phyloP scores from a whole-genome alignment of 495 filamentous ascomycete genomes.

The Aeminium ludgeri region DNA sequence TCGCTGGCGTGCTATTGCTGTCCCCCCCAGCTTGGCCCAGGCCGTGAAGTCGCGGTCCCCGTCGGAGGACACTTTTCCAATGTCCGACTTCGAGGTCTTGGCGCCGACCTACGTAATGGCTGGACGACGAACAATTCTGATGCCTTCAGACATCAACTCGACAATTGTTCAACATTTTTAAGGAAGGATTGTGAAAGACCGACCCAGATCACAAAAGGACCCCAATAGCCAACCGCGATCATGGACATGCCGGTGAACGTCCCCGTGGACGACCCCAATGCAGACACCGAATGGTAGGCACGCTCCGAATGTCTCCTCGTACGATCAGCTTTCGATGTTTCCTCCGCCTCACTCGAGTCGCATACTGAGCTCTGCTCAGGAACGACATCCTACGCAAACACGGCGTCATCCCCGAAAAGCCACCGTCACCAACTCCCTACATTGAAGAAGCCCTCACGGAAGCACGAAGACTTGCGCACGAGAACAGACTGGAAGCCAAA shows the following conservation, averaged over 20 bases:
- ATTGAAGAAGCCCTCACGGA: slow-evolving; percentile 90
- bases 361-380: slow-evolving; percentile 34
- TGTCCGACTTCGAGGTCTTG: slow-evolving; percentile 4
- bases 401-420: slow-evolving; percentile 88
- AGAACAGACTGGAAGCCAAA: slow-evolving; percentile 83
- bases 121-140: too few relatives aligned
- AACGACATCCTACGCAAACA: slow-evolving; percentile 98
- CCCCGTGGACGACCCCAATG: slow-evolving; percentile 85
- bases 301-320: background rate
- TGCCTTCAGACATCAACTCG: too few relatives aligned
- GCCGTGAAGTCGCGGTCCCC: too few relatives aligned
- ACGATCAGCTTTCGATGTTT: background rate
- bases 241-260: slow-evolving; percentile 72
- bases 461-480: slow-evolving; percentile 62
- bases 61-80: slow-evolving; percentile 8
- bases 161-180: too few relatives aligned
- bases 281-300: slow-evolving; percentile 87
- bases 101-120: background rate
- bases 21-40: too few relatives aligned
- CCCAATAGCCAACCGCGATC: too few relatives aligned
- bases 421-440: slow-evolving; percentile 78
- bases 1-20: background rate
- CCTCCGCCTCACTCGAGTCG: slow-evolving; percentile 1
- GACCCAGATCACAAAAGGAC: too few relatives aligned
- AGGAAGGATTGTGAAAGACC: too few relatives aligned